Conservation (phyloP, 2,329 filamentous ascomycete species). For the Arthrobotrys sinensis region DNA sequence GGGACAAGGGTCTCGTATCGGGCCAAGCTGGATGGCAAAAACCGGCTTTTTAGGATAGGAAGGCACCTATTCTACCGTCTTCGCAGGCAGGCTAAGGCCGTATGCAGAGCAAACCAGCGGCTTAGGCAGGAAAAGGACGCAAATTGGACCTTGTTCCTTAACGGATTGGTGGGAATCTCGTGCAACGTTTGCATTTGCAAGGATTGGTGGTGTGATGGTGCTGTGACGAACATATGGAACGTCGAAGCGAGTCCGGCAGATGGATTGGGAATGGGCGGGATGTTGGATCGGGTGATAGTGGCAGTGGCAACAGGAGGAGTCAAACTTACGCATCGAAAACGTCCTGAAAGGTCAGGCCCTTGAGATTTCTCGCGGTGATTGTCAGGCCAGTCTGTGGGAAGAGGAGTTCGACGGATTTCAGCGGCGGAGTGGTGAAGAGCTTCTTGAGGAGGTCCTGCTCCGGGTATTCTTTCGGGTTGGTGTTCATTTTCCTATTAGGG, state of each 20-base stretch:
- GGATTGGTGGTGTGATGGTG: constrained; percentile 17
- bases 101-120: constrained; percentile 6
- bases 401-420: constrained; percentile 95
- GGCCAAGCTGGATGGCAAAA: constrained; percentile 18
- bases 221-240: constrained; percentile 24
- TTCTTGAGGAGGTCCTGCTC: constrained; percentile 89
- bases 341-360: constrained; percentile 97
- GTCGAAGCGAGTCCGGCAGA: constrained; percentile 33
- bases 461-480: constrained; percentile 77
- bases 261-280: constrained; percentile 33
- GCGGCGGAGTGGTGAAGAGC: constrained; percentile 81
- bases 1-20: constrained; percentile 19
- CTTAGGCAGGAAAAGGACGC: constrained; percentile 3
- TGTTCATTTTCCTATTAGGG: constrained; percentile 87
- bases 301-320: not conserved
- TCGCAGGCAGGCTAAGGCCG: constrained; percentile 21
- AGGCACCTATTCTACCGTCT: constrained; percentile 10
- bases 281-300: constrained; percentile 17
- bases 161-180: constrained; percentile 23
- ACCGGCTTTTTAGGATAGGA: constrained; percentile 16
- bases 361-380: constrained; percentile 89
- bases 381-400: constrained; percentile 86
- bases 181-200: constrained; percentile 27
- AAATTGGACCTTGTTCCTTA: constrained; percentile 1
- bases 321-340: constrained; percentile 77